Evolutionary conservation across 176 grass and related monocot species (phyloP).

Genomic region (Microstegium vimineum): DNA sequence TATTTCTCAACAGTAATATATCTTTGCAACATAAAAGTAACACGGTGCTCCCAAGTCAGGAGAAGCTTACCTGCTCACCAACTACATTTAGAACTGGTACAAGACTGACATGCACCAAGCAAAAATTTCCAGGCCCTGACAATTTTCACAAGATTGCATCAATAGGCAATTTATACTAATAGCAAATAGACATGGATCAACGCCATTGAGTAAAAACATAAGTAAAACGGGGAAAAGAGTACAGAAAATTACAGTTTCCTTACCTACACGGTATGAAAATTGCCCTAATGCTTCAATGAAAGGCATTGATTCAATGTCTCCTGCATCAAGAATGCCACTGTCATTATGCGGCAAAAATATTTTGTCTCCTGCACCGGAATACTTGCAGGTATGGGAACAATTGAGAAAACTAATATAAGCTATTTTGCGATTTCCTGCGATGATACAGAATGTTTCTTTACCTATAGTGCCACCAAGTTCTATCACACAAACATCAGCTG

Average conservation of each 20-base stretch:
- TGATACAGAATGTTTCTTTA: conserved; percentile 21
- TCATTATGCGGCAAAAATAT: conserved; percentile 53
- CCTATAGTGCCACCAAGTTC: conserved; percentile 99
- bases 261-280: conserved; percentile 94
- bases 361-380: conserved; percentile 40
- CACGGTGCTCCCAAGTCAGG: not conserved
- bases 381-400: conserved; percentile 50
- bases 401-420: conserved; percentile 25
- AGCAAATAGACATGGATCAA: not conserved
- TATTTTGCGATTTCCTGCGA: not conserved
- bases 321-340: conserved; percentile 69
- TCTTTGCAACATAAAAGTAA: not conserved
- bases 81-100: conserved; percentile 94
- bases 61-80: conserved; percentile 82
- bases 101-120: conserved; percentile 93
- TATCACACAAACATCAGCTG: conserved; percentile 97
- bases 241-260: conserved; percentile 8
- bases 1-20: not conserved
- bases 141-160: conserved; percentile 15
- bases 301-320: conserved; percentile 99
- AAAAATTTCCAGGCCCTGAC: conserved; percentile 91
- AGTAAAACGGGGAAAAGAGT: not conserved
- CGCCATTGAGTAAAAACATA: not conserved
- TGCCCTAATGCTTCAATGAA: conserved; percentile 98
- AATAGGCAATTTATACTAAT: not conserved